These are phyloP conservation scores for Chrysanthemum seticuspe DNA, from an alignment of 129 eudicot genomes.

Conservation along the genomic window DNA sequence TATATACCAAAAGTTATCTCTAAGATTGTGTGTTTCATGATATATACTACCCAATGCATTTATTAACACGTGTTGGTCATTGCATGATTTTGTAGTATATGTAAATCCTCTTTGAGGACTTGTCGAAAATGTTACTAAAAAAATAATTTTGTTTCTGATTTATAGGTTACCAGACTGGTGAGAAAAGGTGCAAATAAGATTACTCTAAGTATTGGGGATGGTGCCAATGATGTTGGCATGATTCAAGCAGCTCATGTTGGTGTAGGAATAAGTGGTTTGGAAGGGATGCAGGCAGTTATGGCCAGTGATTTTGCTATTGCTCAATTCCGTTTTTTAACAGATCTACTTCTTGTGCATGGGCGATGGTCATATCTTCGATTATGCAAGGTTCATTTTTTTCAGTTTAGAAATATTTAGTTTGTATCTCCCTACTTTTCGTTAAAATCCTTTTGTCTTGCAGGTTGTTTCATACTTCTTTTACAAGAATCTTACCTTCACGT, in stretches of 20 bases:
- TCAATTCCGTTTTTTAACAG: conserved; percentile 91
- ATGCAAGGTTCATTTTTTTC: conserved; percentile 68
- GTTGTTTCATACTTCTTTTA: conserved; percentile 92
- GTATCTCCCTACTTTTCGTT: neutral
- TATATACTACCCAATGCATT: neutral
- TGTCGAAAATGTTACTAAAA: neutral
- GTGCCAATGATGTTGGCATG: conserved; percentile 99
- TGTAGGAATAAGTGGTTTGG: conserved; percentile 94
- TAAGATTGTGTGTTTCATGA: neutral
- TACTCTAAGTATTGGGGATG: conserved; percentile 95
- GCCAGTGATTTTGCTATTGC: conserved; percentile 99
- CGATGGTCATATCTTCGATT: conserved; percentile 96
- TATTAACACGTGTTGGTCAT: no score
- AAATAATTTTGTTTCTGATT: conserved; percentile 7
- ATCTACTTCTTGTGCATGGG: conserved; percentile 95
- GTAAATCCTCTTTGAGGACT: neutral
- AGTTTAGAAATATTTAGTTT: neutral
- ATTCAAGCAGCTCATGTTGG: conserved; percentile 99
- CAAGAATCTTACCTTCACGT: conserved; percentile 89
- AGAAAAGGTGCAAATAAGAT: conserved; percentile 92
- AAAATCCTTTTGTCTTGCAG: conserved; percentile 37
- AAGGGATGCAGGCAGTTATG: conserved; percentile 99
- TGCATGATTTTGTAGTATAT: neutral
- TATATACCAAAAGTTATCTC: neutral
- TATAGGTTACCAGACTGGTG: conserved; percentile 91